Evolutionary conservation across 768 basidiomycete species (phyloP), one percentile per base, ranked within the genome.

Genomic region (Termitomyces sp.): DNA sequence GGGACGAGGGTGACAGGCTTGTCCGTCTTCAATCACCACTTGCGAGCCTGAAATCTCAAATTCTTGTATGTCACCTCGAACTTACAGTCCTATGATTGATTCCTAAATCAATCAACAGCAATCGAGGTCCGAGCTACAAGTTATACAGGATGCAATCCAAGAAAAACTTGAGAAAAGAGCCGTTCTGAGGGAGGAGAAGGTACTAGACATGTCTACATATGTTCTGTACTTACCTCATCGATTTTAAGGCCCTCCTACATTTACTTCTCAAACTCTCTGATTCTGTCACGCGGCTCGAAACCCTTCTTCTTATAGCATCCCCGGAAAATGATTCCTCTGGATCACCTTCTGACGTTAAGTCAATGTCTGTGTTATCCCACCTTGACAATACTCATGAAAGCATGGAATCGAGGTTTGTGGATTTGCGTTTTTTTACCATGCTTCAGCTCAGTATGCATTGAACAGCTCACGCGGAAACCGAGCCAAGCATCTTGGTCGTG

Each of bases 221-320:
- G 24, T 42, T 45, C 28, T 48, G 45, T 24, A 46, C 48, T 53
- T 54, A 45, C 5, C 47, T 53, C 51, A 54, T 46, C 40, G 50
- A 10, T 22, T 9, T 45, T 42, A 62, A 94, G 93, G 84, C 89
- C 0, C 72, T 95, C 45, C 78, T 98, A 19, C 88, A 95, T 60
- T 77, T 95, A 12, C 78, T 98, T 4, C 80, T 98, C 58, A 93
- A 93, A 70, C 85, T 98, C 45, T 94, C 95, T 26, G 97, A 98
- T 62, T 92, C 91, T 15, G 80, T 96, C 17, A 81, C 84, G 12
- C 85, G 97, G 49, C 80, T 98, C 5, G 97, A 99, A 68, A 86
- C 84, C 5, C 77, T 99, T 22, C 77, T 98, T 17, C 73, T 86
- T 15, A 91, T 93, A 55, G 57, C 85, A 37, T 74, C 80, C 15